A percentile compares a stretch with the other conserved stretches of the same genome.
phyloP scores from a whole-genome alignment of 352 stramenopile genomes.

The Phytophthora capsici region DNA sequence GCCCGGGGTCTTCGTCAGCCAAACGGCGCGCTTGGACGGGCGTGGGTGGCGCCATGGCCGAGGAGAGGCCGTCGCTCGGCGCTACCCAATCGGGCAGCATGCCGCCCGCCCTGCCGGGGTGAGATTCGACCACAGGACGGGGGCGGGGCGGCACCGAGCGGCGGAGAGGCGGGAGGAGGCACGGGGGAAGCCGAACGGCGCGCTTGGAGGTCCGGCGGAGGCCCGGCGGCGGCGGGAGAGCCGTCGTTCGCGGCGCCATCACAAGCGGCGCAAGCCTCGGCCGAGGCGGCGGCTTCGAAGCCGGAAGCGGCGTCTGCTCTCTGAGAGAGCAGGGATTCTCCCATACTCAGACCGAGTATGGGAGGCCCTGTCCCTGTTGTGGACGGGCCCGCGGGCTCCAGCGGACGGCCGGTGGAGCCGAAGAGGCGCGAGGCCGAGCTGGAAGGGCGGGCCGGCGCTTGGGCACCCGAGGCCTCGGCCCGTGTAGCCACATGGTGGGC shows the following conservation, averaged over 20 bases:
- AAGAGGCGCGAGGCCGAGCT: neutral
- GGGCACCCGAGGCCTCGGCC: neutral
- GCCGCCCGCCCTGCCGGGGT: slow-evolving; percentile 4
- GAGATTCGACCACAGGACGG: neutral
- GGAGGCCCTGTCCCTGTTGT: neutral
- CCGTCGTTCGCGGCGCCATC: neutral
- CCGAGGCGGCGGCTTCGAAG: neutral
- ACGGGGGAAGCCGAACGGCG: neutral
- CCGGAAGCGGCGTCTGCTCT: neutral
- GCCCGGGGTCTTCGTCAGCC: neutral
- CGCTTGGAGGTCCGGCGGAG: neutral
- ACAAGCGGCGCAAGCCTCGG: too few species aligned
- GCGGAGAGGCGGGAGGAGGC: too few species aligned
- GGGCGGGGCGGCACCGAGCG: too few species aligned
- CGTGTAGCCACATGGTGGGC: neutral
- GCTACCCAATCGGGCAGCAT: slow-evolving; percentile 1
- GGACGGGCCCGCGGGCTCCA: neutral
- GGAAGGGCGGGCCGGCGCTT: too few species aligned
- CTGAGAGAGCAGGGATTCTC: neutral
- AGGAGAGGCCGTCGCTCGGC: too few species aligned
- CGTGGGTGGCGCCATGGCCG: too few species aligned
- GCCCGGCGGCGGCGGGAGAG: neutral
- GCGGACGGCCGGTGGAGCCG: too few species aligned
- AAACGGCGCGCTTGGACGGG: too few species aligned
- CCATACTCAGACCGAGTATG: neutral